phyloP scores from a whole-genome alignment of 2,329 filamentous ascomycete genomes.

The Aspergillus sp. region DNA sequence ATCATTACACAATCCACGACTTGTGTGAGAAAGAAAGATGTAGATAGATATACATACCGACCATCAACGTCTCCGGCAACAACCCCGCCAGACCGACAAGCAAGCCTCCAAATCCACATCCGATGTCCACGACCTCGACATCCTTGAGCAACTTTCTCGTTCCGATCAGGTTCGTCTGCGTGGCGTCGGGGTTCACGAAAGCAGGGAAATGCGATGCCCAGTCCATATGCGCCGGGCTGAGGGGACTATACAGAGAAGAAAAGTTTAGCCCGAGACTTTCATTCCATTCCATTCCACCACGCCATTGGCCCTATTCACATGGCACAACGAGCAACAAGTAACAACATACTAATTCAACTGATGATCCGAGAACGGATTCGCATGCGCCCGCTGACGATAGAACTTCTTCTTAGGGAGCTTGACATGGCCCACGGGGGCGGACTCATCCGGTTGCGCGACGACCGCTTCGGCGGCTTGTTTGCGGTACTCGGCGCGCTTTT shows the following conservation, averaged over 20 bases:
- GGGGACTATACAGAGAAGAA: slow-evolving; percentile 60
- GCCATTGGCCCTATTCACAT: no score
- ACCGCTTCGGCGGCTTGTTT: slow-evolving; percentile 45
- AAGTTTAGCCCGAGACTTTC: not conserved
- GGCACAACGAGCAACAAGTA: not conserved
- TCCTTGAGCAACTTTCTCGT: slow-evolving; percentile 60
- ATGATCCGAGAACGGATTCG: slow-evolving; percentile 98
- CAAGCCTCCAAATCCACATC: slow-evolving; percentile 92
- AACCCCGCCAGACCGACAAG: slow-evolving; percentile 80
- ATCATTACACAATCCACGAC: no score
- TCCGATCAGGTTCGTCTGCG: slow-evolving; percentile 35
- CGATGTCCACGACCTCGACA: slow-evolving; percentile 93
- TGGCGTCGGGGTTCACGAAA: slow-evolving; percentile 55
- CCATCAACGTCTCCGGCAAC: slow-evolving; percentile 77
- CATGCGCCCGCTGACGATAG: slow-evolving; percentile 93
- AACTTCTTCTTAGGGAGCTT: slow-evolving; percentile 90
- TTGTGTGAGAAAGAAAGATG: not conserved
- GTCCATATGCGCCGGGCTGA: slow-evolving; percentile 80
- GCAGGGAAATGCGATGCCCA: slow-evolving; percentile 84
- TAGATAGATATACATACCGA: slow-evolving; percentile 59
- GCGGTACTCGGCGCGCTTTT: slow-evolving; percentile 69
- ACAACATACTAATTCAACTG: slow-evolving; percentile 75
- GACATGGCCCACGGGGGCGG: slow-evolving; percentile 41
- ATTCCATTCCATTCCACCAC: not conserved
- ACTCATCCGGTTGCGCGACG: slow-evolving; percentile 24